Evolutionary conservation across 805 yeast species (phyloP), one percentile per base, ranked within the genome.

Genomic region (Metschnikowia bowlesiae): DNA sequence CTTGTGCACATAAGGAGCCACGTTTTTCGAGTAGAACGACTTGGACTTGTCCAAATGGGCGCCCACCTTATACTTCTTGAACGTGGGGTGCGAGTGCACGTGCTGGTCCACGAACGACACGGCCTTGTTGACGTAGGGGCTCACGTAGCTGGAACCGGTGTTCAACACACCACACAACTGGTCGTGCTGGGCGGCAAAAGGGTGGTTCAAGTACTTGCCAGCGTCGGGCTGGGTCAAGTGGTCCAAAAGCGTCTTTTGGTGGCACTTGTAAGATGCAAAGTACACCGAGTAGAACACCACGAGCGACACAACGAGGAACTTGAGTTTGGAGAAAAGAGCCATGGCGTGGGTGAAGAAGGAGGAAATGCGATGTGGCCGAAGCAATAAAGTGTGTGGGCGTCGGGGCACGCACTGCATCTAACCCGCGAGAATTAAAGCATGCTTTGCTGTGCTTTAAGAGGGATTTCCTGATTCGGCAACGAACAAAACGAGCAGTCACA

Each of bases 201-300:
- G 78, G 55, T 72, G 76, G 51, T 69, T 57, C 40, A 70, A 62
- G 11, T 58, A 49, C 41, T 66, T 59, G 48, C 64, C 63, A 13
- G 63, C 66, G 8, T 49, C 49, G 4, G 55, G 55, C 53, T 63
- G 65, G 41, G 51, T 39, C 47, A 50, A 50, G 36, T 44, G 51
- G 48, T 65, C 65, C 51, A 71, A 62, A 6, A 64, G 54, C 10
- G 64, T 44, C 57, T 64, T 66, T 41, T 63, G 55, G 54, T 66
- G 60, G 59, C 78, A 74, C 60, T 73, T 73, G 64, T 71, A 73
- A 33, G 66, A 59, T 57, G 61, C 62, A 54, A 74, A 69, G 63
- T 74, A 74, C 37, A 66, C 53, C 33, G 66, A 55, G 58, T 74
- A 74, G 42, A 70, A 54, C 31, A 65, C 59, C 40, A 69, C 48